phyloP scores from a whole-genome alignment of 768 basidiomycete species.

The Boletus pseudo-olivaceus region DNA sequence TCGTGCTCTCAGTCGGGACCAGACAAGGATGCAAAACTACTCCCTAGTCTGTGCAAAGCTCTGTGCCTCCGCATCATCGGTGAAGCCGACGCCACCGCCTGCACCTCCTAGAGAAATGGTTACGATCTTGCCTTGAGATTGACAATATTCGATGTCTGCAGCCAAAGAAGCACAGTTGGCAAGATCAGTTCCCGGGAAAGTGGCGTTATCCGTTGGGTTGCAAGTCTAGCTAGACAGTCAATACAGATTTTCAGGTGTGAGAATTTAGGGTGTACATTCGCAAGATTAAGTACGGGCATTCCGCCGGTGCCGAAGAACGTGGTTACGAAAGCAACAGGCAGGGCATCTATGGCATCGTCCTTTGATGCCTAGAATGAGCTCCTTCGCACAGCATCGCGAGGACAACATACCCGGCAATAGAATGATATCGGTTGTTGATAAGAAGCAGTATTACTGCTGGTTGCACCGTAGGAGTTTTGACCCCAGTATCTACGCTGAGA shows the following conservation, averaged over 20 bases:
- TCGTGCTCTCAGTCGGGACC: neutral
- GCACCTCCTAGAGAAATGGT: conserved; percentile 46
- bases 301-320: conserved; percentile 63
- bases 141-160: conserved; percentile 42
- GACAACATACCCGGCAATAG: conserved; percentile 53
- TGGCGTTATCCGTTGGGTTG: conserved; percentile 37
- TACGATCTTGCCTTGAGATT: conserved; percentile 45
- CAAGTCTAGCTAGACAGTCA: conserved; percentile 34
- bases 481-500: conserved; percentile 58
- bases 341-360: conserved; percentile 66
- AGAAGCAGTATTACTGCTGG: conserved; percentile 45
- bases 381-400: neutral
- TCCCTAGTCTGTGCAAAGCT: conserved; percentile 28
- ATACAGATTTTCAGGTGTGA: neutral
- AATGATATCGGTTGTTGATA: conserved; percentile 60
- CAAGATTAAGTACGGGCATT: conserved; percentile 62
- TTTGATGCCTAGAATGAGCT: conserved; percentile 22
- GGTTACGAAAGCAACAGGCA: conserved; percentile 67
- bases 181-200: conserved; percentile 42
- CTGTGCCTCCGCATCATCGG: conserved; percentile 35
- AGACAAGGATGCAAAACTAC: conserved; percentile 10
- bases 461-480: conserved; percentile 71
- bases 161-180: conserved; percentile 39
- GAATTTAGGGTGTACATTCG: conserved; percentile 44
- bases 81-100: conserved; percentile 39